Percentiles rank a stretch among this genome's conserved stretches.
Evolutionary conservation across 805 yeast genomes (phyloP).

Genomic region (Sugiyamaella lignohabitans): DNA sequence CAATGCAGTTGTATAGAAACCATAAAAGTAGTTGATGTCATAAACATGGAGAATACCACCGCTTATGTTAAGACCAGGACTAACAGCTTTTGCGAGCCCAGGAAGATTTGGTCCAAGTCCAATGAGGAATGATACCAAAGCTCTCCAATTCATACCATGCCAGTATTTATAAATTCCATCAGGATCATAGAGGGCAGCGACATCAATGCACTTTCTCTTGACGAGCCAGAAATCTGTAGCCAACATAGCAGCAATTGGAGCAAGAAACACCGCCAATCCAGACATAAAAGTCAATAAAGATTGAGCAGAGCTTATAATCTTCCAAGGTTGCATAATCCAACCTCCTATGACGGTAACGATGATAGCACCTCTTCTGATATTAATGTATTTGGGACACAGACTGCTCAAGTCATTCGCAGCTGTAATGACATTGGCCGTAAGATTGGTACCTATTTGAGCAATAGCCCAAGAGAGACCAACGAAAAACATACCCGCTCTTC

Average conservation of each 20-base stretch:
- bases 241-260: constrained; percentile 37
- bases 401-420: constrained; percentile 49
- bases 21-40: constrained; percentile 24
- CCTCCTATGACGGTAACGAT: constrained; percentile 25
- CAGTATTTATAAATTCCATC: constrained; percentile 40
- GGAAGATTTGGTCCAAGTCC: constrained; percentile 23
- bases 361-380: constrained; percentile 39
- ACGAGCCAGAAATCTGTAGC: constrained; percentile 38
- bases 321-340: constrained; percentile 37
- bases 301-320: constrained; percentile 33
- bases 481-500: constrained; percentile 32
- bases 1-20: constrained; percentile 17
- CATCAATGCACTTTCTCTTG: constrained; percentile 37
- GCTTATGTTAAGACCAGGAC: constrained; percentile 8
- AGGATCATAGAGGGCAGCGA: constrained; percentile 37
- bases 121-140: constrained; percentile 32
- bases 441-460: constrained; percentile 15
- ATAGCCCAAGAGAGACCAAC: constrained; percentile 19
- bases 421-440: constrained; percentile 37
- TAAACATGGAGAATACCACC: constrained; percentile 23
- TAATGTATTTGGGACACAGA: constrained; percentile 39
- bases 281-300: constrained; percentile 34
- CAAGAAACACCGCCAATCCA: constrained; percentile 37
- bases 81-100: constrained; percentile 23
- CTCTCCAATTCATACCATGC: constrained; percentile 42